Conservation (phyloP, 2,329 filamentous ascomycete species). For the Aulographum hederae region DNA sequence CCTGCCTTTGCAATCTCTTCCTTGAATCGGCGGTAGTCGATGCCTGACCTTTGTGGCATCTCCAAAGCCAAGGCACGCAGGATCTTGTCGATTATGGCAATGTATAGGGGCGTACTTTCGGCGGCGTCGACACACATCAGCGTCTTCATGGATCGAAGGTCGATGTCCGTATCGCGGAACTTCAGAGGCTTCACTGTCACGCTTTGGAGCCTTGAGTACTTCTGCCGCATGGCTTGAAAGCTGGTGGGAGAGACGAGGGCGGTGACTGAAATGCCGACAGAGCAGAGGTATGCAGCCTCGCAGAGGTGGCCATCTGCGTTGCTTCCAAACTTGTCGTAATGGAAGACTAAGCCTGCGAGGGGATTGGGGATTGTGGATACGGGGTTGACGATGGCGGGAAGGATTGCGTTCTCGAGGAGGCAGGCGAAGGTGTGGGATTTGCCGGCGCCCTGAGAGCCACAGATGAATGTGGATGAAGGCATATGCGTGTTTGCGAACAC, state of each 20-base stretch:
- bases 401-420: constrained; percentile 40
- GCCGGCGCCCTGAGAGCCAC: constrained; percentile 42
- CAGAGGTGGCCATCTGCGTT: constrained; percentile 31
- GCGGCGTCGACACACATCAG: too few relatives aligned
- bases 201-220: constrained; percentile 20
- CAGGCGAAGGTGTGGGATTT: constrained; percentile 43
- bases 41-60: constrained; percentile 22
- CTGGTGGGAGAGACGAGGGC: constrained; percentile 35
- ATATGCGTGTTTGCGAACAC: constrained; percentile 37
- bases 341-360: constrained; percentile 40
- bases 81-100: constrained; percentile 34
- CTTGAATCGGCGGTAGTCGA: constrained; percentile 35
- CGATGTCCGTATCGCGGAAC: too few relatives aligned
- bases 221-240: constrained; percentile 18
- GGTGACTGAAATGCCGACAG: constrained; percentile 26
- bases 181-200: too few relatives aligned
- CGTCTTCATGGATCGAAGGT: constrained; percentile 34
- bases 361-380: constrained; percentile 30
- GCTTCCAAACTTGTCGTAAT: constrained; percentile 37
- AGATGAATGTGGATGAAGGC: constrained; percentile 42
- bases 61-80: constrained; percentile 35
- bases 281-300: constrained; percentile 37
- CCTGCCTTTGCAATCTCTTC: constrained; percentile 15
- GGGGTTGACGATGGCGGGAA: constrained; percentile 19
- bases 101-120: too few relatives aligned